phyloP scores from a whole-genome alignment of 768 basidiomycete species.

The Amyloporia xantha region DNA sequence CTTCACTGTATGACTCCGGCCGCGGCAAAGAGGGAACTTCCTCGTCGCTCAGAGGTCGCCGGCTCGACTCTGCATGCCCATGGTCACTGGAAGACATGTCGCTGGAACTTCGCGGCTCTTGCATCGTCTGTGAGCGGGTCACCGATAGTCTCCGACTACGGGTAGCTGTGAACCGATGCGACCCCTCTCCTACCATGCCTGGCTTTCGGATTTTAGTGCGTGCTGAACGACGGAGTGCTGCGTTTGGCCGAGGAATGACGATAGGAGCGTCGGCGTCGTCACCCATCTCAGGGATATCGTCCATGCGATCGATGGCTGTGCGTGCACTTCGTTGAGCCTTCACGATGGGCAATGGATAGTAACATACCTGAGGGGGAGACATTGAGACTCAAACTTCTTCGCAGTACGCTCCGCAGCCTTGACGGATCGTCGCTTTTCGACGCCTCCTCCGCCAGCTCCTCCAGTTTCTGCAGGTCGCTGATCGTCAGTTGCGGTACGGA shows the following conservation, averaged over 20 bases:
- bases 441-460: slow-evolving; percentile 89
- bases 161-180: slow-evolving; percentile 66
- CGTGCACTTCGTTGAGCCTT: slow-evolving; percentile 4
- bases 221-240: slow-evolving; percentile 85
- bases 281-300: slow-evolving; percentile 56
- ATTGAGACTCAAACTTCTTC: slow-evolving; percentile 85
- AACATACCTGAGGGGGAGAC: slow-evolving; percentile 76
- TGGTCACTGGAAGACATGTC: slow-evolving; percentile 70
- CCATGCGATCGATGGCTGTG: slow-evolving; percentile 60
- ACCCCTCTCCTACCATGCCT: slow-evolving; percentile 67
- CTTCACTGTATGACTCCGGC: slow-evolving; percentile 77
- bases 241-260: slow-evolving; percentile 81
- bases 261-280: slow-evolving; percentile 90
- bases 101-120: slow-evolving; percentile 45
- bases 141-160: slow-evolving; percentile 34
- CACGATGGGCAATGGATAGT: slow-evolving; percentile 3
- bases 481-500: slow-evolving; percentile 85
- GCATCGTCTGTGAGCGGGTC: slow-evolving; percentile 26
- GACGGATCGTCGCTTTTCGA: slow-evolving; percentile 77
- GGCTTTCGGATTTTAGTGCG: slow-evolving; percentile 95
- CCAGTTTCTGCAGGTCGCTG: slow-evolving; percentile 88
- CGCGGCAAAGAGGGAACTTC: slow-evolving; percentile 39
- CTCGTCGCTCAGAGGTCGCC: slow-evolving; percentile 27
- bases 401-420: slow-evolving; percentile 68
- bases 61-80: slow-evolving; percentile 30